Conservation (phyloP, 306 rosid genomes). For the Lathyrus oleraceus region DNA sequence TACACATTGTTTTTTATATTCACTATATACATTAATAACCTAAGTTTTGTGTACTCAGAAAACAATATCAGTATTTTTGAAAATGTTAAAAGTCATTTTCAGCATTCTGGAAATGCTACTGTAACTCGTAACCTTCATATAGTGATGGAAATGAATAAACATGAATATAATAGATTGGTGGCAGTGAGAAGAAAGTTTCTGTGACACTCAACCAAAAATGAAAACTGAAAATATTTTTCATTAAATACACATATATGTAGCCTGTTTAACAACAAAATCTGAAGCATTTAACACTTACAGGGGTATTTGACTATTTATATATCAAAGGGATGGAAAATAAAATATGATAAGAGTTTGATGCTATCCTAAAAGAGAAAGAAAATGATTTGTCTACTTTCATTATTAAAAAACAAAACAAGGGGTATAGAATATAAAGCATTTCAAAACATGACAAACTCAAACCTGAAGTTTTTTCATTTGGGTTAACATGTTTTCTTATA, state of each 20-base stretch:
- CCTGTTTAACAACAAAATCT: background rate
- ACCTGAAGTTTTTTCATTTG: conserved; percentile 22
- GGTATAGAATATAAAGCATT: background rate
- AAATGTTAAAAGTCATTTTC: too few species aligned
- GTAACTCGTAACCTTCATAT: too few species aligned
- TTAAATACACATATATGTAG: background rate
- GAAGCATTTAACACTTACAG: conserved; percentile 6
- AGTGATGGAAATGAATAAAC: background rate
- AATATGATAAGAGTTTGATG: background rate
- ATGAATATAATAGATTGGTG: background rate
- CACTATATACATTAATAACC: too few species aligned
- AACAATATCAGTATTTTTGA: too few species aligned
- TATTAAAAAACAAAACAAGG: conserved; percentile 12
- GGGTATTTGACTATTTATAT: background rate
- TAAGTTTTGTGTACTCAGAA: too few species aligned
- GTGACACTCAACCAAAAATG: background rate
- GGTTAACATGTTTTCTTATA: conserved; percentile 8
- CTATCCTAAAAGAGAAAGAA: background rate
- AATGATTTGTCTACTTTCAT: background rate
- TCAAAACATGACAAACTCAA: conserved; percentile 1
- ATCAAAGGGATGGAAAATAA: background rate
- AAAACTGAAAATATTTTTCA: background rate
- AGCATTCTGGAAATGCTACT: too few species aligned
- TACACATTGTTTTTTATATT: too few species aligned
- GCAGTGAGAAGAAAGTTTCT: background rate